Percentiles rank a stretch among this genome's conserved stretches.
Evolutionary conservation across 305 asterid genomes (phyloP).

Genomic region (Fraxinus velutina): DNA sequence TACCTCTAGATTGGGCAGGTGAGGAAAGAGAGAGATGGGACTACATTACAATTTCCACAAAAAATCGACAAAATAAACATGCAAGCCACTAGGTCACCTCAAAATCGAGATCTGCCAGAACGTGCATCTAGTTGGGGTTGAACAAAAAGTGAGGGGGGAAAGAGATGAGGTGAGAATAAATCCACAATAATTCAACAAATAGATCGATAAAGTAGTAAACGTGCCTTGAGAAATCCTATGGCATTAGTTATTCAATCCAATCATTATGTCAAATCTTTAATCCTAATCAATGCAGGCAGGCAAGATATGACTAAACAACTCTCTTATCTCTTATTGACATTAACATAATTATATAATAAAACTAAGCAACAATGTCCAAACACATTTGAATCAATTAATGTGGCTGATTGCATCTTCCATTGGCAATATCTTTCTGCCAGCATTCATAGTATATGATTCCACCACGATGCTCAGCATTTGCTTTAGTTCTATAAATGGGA

Average conservation of each 20-base stretch:
- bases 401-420: not conserved
- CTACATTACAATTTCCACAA: too few species aligned
- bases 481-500: not conserved
- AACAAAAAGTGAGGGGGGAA: not conserved
- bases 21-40: too few species aligned
- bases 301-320: not conserved
- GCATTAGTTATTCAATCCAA: not conserved
- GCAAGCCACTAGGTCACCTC: not conserved
- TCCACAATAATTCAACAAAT: too few species aligned
- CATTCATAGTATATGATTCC: not conserved
- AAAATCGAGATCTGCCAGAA: not conserved
- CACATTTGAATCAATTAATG: not conserved
- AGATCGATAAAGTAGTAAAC: not conserved
- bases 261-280: not conserved
- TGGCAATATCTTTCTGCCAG: not conserved
- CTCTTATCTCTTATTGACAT: not conserved
- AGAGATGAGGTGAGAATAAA: too few species aligned
- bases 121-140: not conserved
- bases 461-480: not conserved
- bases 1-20: too few species aligned
- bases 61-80: too few species aligned
- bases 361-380: not conserved
- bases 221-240: not conserved
- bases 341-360: not conserved
- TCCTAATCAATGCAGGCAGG: not conserved